Evolutionary conservation across 2,329 filamentous ascomycete genomes (phyloP), one percentile per base, ranked within the genome.

Genomic region (Apiospora saccharicola): DNA sequence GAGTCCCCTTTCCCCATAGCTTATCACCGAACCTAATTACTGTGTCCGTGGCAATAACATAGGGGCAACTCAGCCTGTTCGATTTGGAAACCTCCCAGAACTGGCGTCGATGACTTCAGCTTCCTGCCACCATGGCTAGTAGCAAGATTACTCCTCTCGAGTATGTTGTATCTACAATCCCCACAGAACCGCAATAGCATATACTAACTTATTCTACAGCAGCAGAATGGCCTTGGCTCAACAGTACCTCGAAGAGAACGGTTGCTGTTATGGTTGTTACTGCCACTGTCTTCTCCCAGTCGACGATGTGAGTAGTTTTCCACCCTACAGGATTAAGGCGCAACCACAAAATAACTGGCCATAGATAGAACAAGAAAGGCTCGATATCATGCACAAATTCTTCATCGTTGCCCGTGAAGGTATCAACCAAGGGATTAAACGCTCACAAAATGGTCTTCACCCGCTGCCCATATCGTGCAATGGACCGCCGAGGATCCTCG

Each of bases 331-430:
- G 10, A 41, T 26, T 10, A n/a, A 16, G 49, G 26, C 43, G 61
- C 34, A 26, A 19, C 24, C 3, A 43, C 16, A 61, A 5, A 30
- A 14, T 37, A 16, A 51, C 34, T 44, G 49, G 22, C 69, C 68
- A 34, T 75, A 79, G 72, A 80, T 74, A 24, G 94, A 96, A 81
- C 89, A 91, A 78, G 92, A 95, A 80, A 90, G 93, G 75, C 88
- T 96, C 79, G 94, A 97, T 79, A 92, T 96, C 67, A 92, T 94
- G 79, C 93, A 97, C 84, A 93, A 94, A 78, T 85, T 96, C 76
- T 93, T 95, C 78, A 85, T 87, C 22, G 88, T 93, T 26, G 90
- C 90, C 69, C 90, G 92, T 74, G 85, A 87, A 49, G 81, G 86
- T 2, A 72, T 12, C 5, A 30, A 19, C 1, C 3, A 34, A 19